phyloP scores from a whole-genome alignment of 805 yeast species.

The Yamadazyma nakazawae region DNA sequence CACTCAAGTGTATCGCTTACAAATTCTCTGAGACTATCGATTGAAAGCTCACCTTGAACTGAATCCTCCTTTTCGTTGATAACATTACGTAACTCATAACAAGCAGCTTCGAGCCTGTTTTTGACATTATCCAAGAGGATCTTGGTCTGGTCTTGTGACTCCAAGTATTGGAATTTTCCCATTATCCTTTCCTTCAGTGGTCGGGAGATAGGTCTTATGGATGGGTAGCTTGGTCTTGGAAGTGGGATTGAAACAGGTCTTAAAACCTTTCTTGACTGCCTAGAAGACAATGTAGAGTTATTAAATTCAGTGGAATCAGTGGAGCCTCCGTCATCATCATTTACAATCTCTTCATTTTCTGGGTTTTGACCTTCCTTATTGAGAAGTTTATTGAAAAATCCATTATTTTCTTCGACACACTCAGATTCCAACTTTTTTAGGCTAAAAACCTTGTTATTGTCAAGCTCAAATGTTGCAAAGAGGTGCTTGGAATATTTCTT shows the following conservation, averaged over 20 bases:
- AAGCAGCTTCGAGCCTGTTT: slow-evolving; percentile 68
- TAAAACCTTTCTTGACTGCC: slow-evolving; percentile 15
- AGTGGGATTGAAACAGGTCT: slow-evolving; percentile 25
- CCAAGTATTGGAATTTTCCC: slow-evolving; percentile 50
- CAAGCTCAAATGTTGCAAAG: slow-evolving; percentile 43
- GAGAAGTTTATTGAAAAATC: slow-evolving; percentile 26
- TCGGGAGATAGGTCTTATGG: slow-evolving; percentile 27
- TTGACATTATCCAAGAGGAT: slow-evolving; percentile 52
- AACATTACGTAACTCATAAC: slow-evolving; percentile 64
- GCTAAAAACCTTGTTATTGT: slow-evolving; percentile 49
- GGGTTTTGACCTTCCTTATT: slow-evolving; percentile 21
- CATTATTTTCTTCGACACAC: slow-evolving; percentile 30
- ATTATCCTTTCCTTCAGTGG: slow-evolving; percentile 44
- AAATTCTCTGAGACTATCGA: slow-evolving; percentile 16
- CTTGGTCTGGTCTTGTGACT: slow-evolving; percentile 53
- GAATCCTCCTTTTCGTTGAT: slow-evolving; percentile 52
- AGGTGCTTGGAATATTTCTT: slow-evolving; percentile 20
- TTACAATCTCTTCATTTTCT: slow-evolving; percentile 10
- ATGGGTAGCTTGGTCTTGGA: slow-evolving; percentile 48
- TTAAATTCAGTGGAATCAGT: slow-evolving; percentile 16
- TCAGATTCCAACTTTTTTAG: slow-evolving; percentile 43
- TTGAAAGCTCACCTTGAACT: slow-evolving; percentile 25
- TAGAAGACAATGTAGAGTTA: slow-evolving; percentile 20
- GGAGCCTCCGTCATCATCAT: slow-evolving; percentile 14
- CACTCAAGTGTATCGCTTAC: slow-evolving; percentile 62